Conservation (phyloP, 1,284 basidiomycete species). For the Trametes pubescens region DNA sequence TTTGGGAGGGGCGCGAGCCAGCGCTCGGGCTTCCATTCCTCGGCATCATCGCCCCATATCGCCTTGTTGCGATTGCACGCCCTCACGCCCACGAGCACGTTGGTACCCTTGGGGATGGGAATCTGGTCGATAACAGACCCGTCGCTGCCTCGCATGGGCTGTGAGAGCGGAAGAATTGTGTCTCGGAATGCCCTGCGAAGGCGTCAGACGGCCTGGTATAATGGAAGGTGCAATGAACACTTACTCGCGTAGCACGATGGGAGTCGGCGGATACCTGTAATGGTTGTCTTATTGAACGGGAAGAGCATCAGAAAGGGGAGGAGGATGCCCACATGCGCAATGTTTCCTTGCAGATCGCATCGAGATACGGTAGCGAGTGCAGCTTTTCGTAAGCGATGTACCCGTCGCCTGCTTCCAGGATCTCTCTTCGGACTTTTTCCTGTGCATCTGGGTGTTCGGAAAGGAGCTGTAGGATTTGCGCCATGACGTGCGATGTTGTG, state of each 20-base stretch:
- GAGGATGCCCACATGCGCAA: conserved; percentile 36
- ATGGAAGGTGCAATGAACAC: not conserved
- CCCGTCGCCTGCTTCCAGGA: conserved; percentile 34
- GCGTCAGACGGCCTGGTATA: not conserved
- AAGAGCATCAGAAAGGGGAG: no score
- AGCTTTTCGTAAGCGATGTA: conserved; percentile 43
- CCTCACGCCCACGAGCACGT: not conserved
- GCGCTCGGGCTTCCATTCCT: not conserved
- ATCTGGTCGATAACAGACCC: conserved; percentile 50
- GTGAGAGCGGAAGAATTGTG: conserved; percentile 36
- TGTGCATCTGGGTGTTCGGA: conserved; percentile 31
- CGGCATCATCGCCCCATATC: not conserved
- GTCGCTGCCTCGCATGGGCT: conserved; percentile 31
- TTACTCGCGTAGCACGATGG: conserved; percentile 23
- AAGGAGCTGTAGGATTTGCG: conserved; percentile 43
- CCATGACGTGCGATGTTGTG: conserved; percentile 41
- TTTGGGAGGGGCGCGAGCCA: not conserved
- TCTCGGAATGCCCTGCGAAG: conserved; percentile 35
- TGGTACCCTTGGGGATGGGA: not conserved
- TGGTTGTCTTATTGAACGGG: not conserved
- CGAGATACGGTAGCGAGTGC: conserved; percentile 42
- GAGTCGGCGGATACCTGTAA: conserved; percentile 24
- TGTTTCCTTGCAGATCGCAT: conserved; percentile 46
- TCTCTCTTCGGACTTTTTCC: conserved; percentile 39
- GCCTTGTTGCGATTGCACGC: not conserved